Conservation (phyloP, 805 yeast genomes). For the Saccharomyces kudriavzevii region DNA sequence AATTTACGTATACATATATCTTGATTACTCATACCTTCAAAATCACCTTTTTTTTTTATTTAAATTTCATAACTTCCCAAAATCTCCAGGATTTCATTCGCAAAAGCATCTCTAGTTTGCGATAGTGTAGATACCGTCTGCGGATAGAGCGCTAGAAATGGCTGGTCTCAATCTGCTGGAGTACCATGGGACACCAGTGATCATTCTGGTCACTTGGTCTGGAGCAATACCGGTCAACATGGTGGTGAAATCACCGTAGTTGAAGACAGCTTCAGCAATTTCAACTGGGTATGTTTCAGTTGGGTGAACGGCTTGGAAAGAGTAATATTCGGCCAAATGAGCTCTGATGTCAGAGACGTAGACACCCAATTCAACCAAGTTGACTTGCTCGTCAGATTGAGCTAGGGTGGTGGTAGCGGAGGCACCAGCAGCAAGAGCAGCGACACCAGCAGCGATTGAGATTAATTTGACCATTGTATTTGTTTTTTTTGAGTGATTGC, state of each 20-base stretch:
- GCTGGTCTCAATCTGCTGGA: background rate
- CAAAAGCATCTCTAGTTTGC: background rate
- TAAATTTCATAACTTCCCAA: background rate
- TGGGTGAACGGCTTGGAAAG: background rate
- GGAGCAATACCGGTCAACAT: background rate
- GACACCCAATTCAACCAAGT: background rate
- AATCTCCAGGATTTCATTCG: background rate
- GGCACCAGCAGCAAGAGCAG: background rate
- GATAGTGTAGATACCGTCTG: background rate
- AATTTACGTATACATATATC: slow-evolving; percentile 2
- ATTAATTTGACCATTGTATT: background rate
- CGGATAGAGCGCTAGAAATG: background rate
- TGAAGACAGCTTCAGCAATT: background rate
- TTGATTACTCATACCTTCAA: background rate
- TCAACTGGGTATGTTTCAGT: background rate
- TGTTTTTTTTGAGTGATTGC: background rate
- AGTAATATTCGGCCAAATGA: background rate
- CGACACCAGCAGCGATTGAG: background rate
- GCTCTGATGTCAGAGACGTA: background rate
- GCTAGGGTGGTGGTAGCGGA: background rate
- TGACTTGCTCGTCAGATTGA: background rate
- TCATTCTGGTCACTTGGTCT: background rate
- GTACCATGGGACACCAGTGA: background rate
- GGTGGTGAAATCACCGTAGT: background rate
- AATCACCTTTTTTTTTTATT: background rate